Evolutionary conservation across 768 basidiomycete genomes (phyloP).

Genomic region (Auriculariales sp.): DNA sequence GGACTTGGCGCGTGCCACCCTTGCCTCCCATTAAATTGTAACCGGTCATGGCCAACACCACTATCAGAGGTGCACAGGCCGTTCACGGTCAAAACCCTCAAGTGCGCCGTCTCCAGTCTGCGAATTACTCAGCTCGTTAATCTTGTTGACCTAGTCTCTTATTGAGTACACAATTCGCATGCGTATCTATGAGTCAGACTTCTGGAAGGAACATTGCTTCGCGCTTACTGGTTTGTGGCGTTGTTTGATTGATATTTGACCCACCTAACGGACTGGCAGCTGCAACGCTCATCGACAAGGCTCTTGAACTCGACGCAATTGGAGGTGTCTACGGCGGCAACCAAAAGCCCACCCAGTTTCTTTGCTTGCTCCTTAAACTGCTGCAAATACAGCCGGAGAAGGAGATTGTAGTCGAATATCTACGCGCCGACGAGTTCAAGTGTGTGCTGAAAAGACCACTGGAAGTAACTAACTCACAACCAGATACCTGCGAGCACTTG

Average conservation of each 20-base stretch:
- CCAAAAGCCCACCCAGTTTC: slow-evolving; percentile 85
- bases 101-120: slow-evolving; percentile 26
- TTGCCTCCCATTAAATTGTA: slow-evolving; percentile 10
- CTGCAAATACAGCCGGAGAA: slow-evolving; percentile 96
- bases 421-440: slow-evolving; percentile 98
- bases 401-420: slow-evolving; percentile 90
- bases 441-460: no score
- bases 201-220: slow-evolving; percentile 99
- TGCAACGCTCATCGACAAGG: slow-evolving; percentile 86
- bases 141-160: slow-evolving; percentile 48
- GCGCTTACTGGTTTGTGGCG: slow-evolving; percentile 66
- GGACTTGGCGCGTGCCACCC: not conserved
- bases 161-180: slow-evolving; percentile 94
- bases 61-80: slow-evolving; percentile 71
- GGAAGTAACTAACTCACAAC: not conserved
- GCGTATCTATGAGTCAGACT: slow-evolving; percentile 86
- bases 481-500: slow-evolving; percentile 88
- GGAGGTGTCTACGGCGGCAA: slow-evolving; percentile 96
- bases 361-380: slow-evolving; percentile 84
- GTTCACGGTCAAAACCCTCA: slow-evolving; percentile 97
- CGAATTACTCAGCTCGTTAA: slow-evolving; percentile 7
- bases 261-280: slow-evolving; percentile 30
- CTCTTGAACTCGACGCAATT: slow-evolving; percentile 64
- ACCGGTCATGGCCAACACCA: slow-evolving; percentile 74
- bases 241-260: not conserved